Evolutionary conservation across 352 stramenopile genomes (phyloP), one percentile per base, ranked within the genome.

Genomic region (Phytophthora tubulina): DNA sequence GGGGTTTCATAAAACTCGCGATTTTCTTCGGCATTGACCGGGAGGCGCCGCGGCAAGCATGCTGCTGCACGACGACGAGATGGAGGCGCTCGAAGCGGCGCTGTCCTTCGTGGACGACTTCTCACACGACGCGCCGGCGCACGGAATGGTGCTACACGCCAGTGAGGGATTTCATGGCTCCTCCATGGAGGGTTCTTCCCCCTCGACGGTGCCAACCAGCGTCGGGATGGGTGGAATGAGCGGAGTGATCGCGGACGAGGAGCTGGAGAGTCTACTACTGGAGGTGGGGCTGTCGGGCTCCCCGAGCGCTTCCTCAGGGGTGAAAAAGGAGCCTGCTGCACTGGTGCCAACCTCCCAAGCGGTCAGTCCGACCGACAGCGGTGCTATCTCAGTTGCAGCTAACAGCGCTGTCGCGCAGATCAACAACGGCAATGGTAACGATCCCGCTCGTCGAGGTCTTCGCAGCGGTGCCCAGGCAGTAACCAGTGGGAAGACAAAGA

Each of bases 81-180:
- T 71, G 63, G 59, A 73, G 56, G 76, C 73, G 27, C 60, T 84
- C 15, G 77, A 78, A 64, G 77, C 73, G 39, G 73, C 77, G 63
- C 71, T 84, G 17, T 75, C 63, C 52, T 80, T 80, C 45, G 59
- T 81, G 10, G 73, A 80, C 39, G 61, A 63, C 46, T 80, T 76
- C 31, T 33, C 67, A 2, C 67, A 76, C 55, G 59, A 66, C 31
- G 42, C 62, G 2, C 15, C 55, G 14, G 46, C n/a, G 2, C n/a
- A 66, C 13, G 35, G 41, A 6, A 27, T 15, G 10, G 13, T 27
- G 1, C 54, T 9, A 2, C 58, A 66, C 30, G 3, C 3, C 30
- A 35, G 39, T 33, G 31, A 35, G 8, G 36, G 21, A 11, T 31
- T 72, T 10, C 36, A 35, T 6, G 17, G 3, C 1, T 17, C 60